phyloP scores from a whole-genome alignment of 495 filamentous ascomycete species.

The Neurospora discreta region DNA sequence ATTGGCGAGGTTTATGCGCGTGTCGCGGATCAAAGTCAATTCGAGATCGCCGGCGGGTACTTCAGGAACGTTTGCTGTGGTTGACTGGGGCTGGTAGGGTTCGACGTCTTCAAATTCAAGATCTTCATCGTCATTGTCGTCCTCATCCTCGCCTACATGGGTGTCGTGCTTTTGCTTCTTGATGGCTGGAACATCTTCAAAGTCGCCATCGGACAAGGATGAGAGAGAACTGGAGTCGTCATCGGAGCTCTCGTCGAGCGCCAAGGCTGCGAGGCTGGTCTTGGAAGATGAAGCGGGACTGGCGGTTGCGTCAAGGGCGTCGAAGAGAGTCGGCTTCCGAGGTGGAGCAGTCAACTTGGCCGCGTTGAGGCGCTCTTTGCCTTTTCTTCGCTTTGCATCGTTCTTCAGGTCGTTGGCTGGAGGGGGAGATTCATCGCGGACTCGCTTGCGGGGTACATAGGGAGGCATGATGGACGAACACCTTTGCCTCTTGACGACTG shows the following conservation, averaged over 20 bases:
- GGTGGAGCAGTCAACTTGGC: constrained; percentile 12
- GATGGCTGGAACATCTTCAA: constrained; percentile 46
- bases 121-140: constrained; percentile 54
- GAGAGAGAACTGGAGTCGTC: constrained; percentile 39
- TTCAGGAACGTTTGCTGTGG: constrained; percentile 9
- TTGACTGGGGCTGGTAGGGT: constrained; percentile 20
- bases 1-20: constrained; percentile 41
- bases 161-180: constrained; percentile 1
- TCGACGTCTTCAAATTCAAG: constrained; percentile 85
- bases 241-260: constrained; percentile 44
- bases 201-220: constrained; percentile 57
- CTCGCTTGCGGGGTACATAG: constrained; percentile 34
- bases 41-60: constrained; percentile 50
- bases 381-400: not conserved
- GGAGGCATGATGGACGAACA: constrained; percentile 29
- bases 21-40: constrained; percentile 57
- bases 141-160: constrained; percentile 7
- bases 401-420: constrained; percentile 6
- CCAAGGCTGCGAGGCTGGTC: constrained; percentile 34
- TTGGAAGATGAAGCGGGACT: constrained; percentile 37
- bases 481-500: not conserved
- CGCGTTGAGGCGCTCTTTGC: constrained; percentile 6
- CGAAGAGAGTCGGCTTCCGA: constrained; percentile 52
- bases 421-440: constrained; percentile 22
- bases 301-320: constrained; percentile 49